phyloP scores from a whole-genome alignment of 1,284 basidiomycete genomes.

The Ustilago tritici region DNA sequence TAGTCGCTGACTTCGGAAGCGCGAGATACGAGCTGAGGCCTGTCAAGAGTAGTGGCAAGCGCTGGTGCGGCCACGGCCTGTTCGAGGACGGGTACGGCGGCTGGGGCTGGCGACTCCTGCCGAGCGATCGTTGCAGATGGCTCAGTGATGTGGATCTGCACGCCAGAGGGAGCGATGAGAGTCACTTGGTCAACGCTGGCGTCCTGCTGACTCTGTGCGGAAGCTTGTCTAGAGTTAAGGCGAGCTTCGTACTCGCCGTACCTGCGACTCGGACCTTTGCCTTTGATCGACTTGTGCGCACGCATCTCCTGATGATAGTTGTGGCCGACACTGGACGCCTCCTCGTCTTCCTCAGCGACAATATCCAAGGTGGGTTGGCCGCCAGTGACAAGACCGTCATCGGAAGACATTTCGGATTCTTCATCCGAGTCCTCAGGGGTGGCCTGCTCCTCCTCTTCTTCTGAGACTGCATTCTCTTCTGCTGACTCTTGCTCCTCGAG shows the following conservation, averaged over 20 bases:
- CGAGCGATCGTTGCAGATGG: background rate
- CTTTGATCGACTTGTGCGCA: slow-evolving; percentile 31
- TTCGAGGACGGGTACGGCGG: slow-evolving; percentile 6
- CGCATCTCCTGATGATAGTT: slow-evolving; percentile 51
- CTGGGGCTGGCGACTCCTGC: background rate
- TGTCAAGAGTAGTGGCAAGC: slow-evolving; percentile 2
- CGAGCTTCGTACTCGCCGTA: slow-evolving; percentile 37
- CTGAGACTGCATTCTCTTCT: slow-evolving; percentile 14
- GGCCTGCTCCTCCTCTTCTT: slow-evolving; percentile 15
- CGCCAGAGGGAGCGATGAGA: slow-evolving; percentile 20
- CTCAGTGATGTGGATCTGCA: slow-evolving; percentile 30
- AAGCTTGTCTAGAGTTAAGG: slow-evolving; percentile 37
- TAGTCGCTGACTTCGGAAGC: slow-evolving; percentile 41
- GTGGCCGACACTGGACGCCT: slow-evolving; percentile 49
- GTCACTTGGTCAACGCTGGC: background rate
- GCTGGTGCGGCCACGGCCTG: slow-evolving; percentile 10
- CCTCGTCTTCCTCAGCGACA: slow-evolving; percentile 61
- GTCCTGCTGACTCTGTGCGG: slow-evolving; percentile 22
- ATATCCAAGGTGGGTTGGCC: slow-evolving; percentile 50
- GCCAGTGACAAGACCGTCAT: slow-evolving; percentile 35
- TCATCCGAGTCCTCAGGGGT: slow-evolving; percentile 22
- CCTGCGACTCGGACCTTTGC: slow-evolving; percentile 32
- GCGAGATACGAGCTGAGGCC: slow-evolving; percentile 31
- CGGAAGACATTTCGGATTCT: slow-evolving; percentile 35
- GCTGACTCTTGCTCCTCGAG: slow-evolving; percentile 37